Base-by-base conservation (phyloP, 2,329 filamentous ascomycete genomes). In the Calonectria pseudoreteaudii region DNA sequence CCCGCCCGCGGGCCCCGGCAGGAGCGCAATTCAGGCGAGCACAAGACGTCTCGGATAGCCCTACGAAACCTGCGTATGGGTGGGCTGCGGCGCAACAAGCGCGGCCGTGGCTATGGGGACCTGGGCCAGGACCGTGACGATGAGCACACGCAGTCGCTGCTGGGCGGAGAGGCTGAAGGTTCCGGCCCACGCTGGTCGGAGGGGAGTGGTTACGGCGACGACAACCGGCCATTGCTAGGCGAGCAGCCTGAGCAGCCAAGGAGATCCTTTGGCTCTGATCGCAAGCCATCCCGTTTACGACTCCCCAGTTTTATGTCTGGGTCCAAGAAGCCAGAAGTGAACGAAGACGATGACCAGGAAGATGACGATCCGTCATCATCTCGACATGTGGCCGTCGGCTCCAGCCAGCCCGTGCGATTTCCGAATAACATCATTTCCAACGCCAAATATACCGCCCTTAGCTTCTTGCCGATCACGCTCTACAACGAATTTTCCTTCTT, bases 401-500 rank as follows among this genome's bases (percentile, higher is more conserved):
- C 93, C 62, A 82, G 87, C 36, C 96, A 98, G 82, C 84, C 91
- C 34, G 88, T 92, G 65, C 92, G 93, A 78, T 98, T 96, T 83
- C 96, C 97, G 13, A 92, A 94, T 11, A 99, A 99, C 84, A 91
- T 95, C 71, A 91, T 99, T 64, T 98, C 96, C 44, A 98, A 99
- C 83, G 96, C 97, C 70, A 99, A 98, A 88, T 99, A 99, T 84
- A 98, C 96, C 36, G 92, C 96, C 1, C 93, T 96, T 87, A 98
- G 94, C 67, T 99, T 99, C 85, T 90, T 99, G 18, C 97, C 97
- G 3, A 90, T 96, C 67, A 99, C 97, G 0, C 88, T 99, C 28
- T 99, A 98, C 86, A 98, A 98, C 86, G 97, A 99, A 83, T 99
- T 99, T 84, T 98, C 96, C 73, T 99, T 98, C 88, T 99, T 99